Evolutionary conservation across 1,284 basidiomycete species (phyloP).

Genomic region (Nidula niveotomentosa): DNA sequence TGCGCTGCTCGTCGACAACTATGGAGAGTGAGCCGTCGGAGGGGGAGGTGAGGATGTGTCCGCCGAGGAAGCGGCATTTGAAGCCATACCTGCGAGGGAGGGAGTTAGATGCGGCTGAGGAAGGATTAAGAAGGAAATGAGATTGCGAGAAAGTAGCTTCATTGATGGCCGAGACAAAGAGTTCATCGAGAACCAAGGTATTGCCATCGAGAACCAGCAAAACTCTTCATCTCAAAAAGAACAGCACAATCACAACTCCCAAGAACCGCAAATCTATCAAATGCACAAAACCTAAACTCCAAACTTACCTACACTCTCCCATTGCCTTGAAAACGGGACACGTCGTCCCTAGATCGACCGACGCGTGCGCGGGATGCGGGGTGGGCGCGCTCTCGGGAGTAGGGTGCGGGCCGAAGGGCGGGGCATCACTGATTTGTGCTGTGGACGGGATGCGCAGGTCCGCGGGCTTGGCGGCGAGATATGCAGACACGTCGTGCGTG

Average conservation of each 20-base stretch:
- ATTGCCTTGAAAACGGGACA: slow-evolving; percentile 78
- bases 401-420: slow-evolving; percentile 51
- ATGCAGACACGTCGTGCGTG: slow-evolving; percentile 77
- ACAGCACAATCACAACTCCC: too few species aligned
- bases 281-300: too few species aligned
- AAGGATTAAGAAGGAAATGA: too few species aligned
- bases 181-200: too few species aligned
- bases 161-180: too few species aligned
- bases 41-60: slow-evolving; percentile 52
- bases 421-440: slow-evolving; percentile 34
- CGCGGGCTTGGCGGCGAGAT: slow-evolving; percentile 74
- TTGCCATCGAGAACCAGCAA: too few species aligned
- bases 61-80: slow-evolving; percentile 89
- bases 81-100: slow-evolving; percentile 60
- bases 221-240: too few species aligned
- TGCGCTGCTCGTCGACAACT: slow-evolving; percentile 58
- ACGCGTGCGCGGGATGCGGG: slow-evolving; percentile 34
- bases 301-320: slow-evolving; percentile 69
- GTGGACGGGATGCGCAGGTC: slow-evolving; percentile 66
- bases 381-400: slow-evolving; percentile 9
- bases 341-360: slow-evolving; percentile 45
- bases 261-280: too few species aligned
- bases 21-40: slow-evolving; percentile 42
- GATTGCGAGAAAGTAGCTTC: too few species aligned
- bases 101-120: too few species aligned